These are phyloP conservation scores for Solanum megistacrolobum DNA, from an alignment of 257 asterid genomes.

Conservation along the genomic window DNA sequence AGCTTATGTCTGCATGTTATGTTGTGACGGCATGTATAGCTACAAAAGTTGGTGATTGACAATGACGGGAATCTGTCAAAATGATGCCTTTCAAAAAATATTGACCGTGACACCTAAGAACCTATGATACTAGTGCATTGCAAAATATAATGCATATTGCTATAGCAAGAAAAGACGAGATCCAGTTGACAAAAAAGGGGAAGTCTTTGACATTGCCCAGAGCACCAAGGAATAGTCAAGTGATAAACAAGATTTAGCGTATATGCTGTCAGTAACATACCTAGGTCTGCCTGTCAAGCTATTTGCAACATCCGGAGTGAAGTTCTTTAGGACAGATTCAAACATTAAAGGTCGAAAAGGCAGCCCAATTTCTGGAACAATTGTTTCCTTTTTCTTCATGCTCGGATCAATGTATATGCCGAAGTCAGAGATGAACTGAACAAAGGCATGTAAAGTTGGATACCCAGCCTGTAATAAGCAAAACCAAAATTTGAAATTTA, in stretches of 20 bases:
- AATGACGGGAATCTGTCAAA: not conserved
- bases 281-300: conserved; percentile 71
- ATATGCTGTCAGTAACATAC: conserved; percentile 19
- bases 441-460: conserved; percentile 74
- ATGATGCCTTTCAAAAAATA: not conserved
- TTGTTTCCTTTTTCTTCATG: conserved; percentile 32
- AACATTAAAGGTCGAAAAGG: conserved; percentile 75
- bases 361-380: conserved; percentile 39
- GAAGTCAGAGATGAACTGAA: conserved; percentile 63
- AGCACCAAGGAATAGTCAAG: not conserved
- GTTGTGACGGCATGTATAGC: not conserved
- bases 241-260: not conserved
- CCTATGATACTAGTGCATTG: not conserved
- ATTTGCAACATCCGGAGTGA: conserved; percentile 66
- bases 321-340: conserved; percentile 50
- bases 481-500: conserved; percentile 2
- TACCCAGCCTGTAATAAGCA: conserved; percentile 45
- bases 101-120: not conserved
- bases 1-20: not conserved
- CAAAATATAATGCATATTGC: not conserved
- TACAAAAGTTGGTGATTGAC: not conserved
- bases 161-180: not conserved
- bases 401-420: conserved; percentile 37
- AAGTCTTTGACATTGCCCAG: not conserved
- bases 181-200: not conserved